Conservation (phyloP, 2,329 filamentous ascomycete genomes). For the Aspergillus caelatus region DNA sequence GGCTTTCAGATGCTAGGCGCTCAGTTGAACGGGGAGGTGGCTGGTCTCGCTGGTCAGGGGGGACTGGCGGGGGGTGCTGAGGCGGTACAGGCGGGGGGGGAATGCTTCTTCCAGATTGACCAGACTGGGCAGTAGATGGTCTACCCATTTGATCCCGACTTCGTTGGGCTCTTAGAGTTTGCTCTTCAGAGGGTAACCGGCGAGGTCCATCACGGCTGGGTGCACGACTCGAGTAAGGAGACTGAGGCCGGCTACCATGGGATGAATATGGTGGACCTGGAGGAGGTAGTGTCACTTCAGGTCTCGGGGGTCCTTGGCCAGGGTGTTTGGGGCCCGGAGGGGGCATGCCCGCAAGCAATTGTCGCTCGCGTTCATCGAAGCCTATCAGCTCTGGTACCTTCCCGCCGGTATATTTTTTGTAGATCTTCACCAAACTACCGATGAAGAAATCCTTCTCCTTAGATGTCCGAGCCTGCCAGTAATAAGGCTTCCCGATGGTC, state of each 20-base stretch:
- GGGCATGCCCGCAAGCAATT: constrained; percentile 66
- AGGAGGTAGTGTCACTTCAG: constrained; percentile 28
- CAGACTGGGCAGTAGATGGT: constrained; percentile 39
- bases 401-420: constrained; percentile 91
- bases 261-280: constrained; percentile 33
- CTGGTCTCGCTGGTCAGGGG: constrained; percentile 27
- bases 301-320: constrained; percentile 23
- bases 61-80: constrained; percentile 27
- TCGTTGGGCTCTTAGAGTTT: constrained; percentile 36
- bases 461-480: constrained; percentile 88
- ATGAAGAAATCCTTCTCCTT: constrained; percentile 99
- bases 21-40: constrained; percentile 29
- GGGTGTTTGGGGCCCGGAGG: constrained; percentile 30
- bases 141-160: constrained; percentile 46
- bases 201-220: constrained; percentile 42
- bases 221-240: constrained; percentile 35
- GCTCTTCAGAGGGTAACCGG: constrained; percentile 40
- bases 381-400: constrained; percentile 76
- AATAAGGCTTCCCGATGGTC: constrained; percentile 90
- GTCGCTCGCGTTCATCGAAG: constrained; percentile 78
- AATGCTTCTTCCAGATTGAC: constrained; percentile 36
- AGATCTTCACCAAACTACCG: constrained; percentile 93
- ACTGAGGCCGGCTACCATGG: constrained; percentile 31
- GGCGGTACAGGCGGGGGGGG: constrained; percentile 35
- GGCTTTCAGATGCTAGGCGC: constrained; percentile 22